Base-by-base conservation (phyloP, 148 eudicot species). In the Rhododendron mucronatum region DNA sequence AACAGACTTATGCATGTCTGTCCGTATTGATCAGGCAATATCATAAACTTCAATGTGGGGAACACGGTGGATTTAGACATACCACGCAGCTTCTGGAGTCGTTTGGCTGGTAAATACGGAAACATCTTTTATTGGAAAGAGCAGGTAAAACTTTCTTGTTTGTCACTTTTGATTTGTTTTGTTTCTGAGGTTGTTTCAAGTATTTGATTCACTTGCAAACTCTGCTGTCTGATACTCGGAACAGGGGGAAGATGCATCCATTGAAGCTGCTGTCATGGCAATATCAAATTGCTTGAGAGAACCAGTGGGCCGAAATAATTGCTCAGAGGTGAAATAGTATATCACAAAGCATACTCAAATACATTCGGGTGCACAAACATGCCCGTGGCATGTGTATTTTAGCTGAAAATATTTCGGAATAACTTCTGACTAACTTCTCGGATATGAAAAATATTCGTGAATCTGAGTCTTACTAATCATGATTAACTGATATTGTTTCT, bases 61-160 rank as follows among this genome's bases (percentile, higher is more conserved):
- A 93, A 88, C 80, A 85, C 88, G 30, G 97, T 95, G 57, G 99
- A 96, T 87, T 86, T 96, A 76, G 97, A 96, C 67, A 86, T 95
- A 83, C 99, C 99, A 41, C 97, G 93, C 77, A 95, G 94, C 94
- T 96, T 96, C 86, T 96, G 98, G 99, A 94, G 94, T 87, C 98
- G 97, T 75, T 89, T 96, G 91, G 98, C 96, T 2, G 98, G 98
- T 80, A 93, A 92, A 87, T 96, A 96, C 78, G 99, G 99, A 63
- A 96, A 96, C 87, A 90, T 96, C 23, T 96, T 96, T 83, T 96
- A 95, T 85, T 96, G 99, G 99, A 96, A 96, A 91, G 99, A 96
- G 78, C 94, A 96, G 93, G 99, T 93, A 76, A 86, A 81, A 55
- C 48, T 41, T 81, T 50, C 30, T 12, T 71, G 15, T 80, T 47